Evolutionary conservation across 73 alveolate species (phyloP), one percentile per base, ranked within the genome.

Genomic region (Urostyla sp.): DNA sequence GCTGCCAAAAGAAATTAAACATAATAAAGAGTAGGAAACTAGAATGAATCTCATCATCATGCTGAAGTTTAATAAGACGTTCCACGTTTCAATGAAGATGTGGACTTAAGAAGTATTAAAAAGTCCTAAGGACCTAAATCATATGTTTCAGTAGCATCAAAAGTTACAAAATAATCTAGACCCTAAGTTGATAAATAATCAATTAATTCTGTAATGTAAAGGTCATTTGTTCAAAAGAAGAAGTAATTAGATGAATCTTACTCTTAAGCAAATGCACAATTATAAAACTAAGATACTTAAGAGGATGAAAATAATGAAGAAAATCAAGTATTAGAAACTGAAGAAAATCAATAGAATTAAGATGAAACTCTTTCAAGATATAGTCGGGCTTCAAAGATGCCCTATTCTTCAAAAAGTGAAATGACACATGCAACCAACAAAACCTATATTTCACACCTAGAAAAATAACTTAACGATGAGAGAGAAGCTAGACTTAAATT

Each of bases 401-500:
- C 76, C 4, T 52, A 35, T 8, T 18, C 37, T 18, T n/a, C 53
- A 6, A 59, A 59, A 55, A 59, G 76, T 20, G 76, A 59, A 35
- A 59, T 59, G 23, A 40, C 80, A 4, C 15, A 32, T 6, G 8
- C 44, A 16, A 66, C 66, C 48, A 45, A 45, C 66, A 66, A 66
- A 48, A 66, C 80, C 13, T 66, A 66, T 46, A 66, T 66, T 18
- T n/a, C 15, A 46, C 63, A 31, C 57, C 63, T 73, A 34, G 49
- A 73, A 18, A 73, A 61, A 27, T 51, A 73, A 51, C 28, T 73
- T 3, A 75, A 73, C 50, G 75, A 73, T 27, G 86, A 73, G 46
- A 73, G 44, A 38, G 4, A 52, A 4, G 86, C 86, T 16, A 51
- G 86, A 52, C 44, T 53, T 27, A 51, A 52, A 54, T 49, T 73